Conservation (phyloP, 129 eudicot species). For the Logfia minima region DNA sequence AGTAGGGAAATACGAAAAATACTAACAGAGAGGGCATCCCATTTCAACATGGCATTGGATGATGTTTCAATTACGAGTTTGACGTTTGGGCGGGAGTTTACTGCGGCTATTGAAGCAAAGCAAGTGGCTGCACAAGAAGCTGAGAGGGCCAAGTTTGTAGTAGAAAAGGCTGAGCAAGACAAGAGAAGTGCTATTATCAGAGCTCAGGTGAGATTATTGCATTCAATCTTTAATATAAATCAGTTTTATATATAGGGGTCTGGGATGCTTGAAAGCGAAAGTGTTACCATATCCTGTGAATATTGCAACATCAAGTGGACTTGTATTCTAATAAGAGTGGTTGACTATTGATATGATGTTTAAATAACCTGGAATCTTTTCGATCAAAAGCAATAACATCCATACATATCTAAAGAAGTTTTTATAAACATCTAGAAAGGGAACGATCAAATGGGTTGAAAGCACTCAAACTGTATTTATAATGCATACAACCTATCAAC, state of each 20-base stretch:
- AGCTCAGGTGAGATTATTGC: conserved; percentile 43
- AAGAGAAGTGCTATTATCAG: conserved; percentile 57
- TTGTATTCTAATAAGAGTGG: not conserved
- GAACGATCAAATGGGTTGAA: not conserved
- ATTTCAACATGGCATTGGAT: conserved; percentile 52
- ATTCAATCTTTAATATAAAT: not conserved
- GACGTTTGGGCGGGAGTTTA: conserved; percentile 56
- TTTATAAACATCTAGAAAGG: not conserved
- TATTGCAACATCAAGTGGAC: not conserved
- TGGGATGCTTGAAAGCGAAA: not conserved
- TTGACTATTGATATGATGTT: not conserved
- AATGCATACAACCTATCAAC: not conserved
- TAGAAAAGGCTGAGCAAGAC: conserved; percentile 62
- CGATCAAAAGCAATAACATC: too few relatives aligned
- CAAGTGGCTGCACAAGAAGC: conserved; percentile 68
- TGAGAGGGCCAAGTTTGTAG: conserved; percentile 62
- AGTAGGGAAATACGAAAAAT: conserved; percentile 55
- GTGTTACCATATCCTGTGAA: not conserved
- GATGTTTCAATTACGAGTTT: conserved; percentile 54
- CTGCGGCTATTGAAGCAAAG: conserved; percentile 61
- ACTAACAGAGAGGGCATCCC: conserved; percentile 48
- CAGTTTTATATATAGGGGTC: not conserved
- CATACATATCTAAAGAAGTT: not conserved
- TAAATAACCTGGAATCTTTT: not conserved
- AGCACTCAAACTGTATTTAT: not conserved